These are phyloP conservation scores for Claviceps lovelessii DNA, from an alignment of 2,329 filamentous ascomycete species.

Conservation along the genomic window DNA sequence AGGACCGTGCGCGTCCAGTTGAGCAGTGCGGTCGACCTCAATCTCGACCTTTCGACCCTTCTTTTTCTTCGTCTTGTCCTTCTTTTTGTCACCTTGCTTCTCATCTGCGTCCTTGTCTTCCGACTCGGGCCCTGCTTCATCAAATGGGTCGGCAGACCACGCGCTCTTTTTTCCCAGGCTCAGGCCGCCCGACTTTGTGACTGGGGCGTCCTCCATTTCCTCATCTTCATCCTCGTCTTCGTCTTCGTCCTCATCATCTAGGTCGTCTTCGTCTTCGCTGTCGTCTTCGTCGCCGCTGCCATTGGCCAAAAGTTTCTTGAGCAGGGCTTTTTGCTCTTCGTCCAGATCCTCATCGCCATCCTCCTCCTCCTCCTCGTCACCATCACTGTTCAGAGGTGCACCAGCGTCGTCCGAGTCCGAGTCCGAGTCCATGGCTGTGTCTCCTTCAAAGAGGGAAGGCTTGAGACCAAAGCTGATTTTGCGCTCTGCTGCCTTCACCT, in stretches of 20 bases:
- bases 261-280: conserved; percentile 19
- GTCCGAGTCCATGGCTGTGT: conserved; percentile 34
- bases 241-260: conserved; percentile 11
- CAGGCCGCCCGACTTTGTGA: conserved; percentile 19
- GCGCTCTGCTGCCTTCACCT: conserved; percentile 58
- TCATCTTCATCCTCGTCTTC: conserved; percentile 30
- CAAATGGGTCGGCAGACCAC: conserved; percentile 63
- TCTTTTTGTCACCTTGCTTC: conserved; percentile 13
- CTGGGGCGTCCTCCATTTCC: conserved; percentile 27
- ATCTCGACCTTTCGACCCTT: conserved; percentile 65
- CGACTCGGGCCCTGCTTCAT: conserved; percentile 40
- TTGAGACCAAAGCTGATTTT: conserved; percentile 85
- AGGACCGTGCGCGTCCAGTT: conserved; percentile 76
- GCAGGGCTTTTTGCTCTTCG: conserved; percentile 15
- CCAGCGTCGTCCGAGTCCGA: conserved; percentile 32
- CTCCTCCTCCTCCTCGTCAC: conserved; percentile 35
- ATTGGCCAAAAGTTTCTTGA: conserved; percentile 29
- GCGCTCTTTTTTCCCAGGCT: conserved; percentile 64
- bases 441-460: conserved; percentile 69
- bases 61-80: conserved; percentile 36
- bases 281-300: conserved; percentile 30
- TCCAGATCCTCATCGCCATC: conserved; percentile 35
- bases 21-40: conserved; percentile 79
- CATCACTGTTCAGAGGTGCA: conserved; percentile 30
- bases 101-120: conserved; percentile 20